Percentiles rank a stretch among this genome's conserved stretches.
These are phyloP conservation scores for Leishmania aethiopica DNA, from an alignment of 208 protist species.

Conservation along the genomic window DNA sequence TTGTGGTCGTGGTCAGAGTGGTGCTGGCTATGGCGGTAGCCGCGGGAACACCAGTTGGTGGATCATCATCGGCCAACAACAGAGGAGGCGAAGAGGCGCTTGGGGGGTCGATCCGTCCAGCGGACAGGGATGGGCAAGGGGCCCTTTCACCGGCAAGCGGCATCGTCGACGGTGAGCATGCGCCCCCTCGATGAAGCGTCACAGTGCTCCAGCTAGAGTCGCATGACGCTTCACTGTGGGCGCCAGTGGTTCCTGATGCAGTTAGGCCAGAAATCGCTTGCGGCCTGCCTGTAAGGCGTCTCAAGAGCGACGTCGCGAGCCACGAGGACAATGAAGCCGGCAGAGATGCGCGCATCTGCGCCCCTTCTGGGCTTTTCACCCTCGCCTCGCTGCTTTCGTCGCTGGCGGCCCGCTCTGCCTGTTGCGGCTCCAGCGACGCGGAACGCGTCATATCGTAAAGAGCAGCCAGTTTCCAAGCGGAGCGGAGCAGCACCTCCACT, in stretches of 20 bases:
- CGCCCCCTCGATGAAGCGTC: background rate
- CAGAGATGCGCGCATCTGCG: background rate
- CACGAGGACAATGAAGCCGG: background rate
- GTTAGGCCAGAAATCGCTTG: background rate
- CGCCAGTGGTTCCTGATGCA: background rate
- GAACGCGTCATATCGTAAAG: constrained; percentile 25
- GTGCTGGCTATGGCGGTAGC: background rate
- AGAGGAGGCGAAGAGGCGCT: background rate
- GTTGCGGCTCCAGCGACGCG: background rate
- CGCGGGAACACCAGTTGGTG: background rate
- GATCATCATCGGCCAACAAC: background rate
- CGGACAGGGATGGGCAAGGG: background rate
- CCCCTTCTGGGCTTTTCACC: background rate
- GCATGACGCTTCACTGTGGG: background rate
- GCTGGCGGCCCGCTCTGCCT: background rate
- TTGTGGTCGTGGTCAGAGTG: background rate
- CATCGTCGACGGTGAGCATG: background rate
- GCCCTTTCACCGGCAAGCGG: background rate
- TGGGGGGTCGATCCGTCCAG: background rate
- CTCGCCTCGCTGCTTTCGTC: background rate
- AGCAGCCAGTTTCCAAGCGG: constrained; percentile 36
- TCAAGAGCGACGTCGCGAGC: background rate
- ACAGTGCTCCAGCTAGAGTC: constrained; percentile 2
- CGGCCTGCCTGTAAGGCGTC: background rate
- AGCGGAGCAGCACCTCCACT: constrained; percentile 37